These are phyloP conservation scores for Puccinia horiana DNA, from an alignment of 1,284 basidiomycete genomes.

Conservation along the genomic window DNA sequence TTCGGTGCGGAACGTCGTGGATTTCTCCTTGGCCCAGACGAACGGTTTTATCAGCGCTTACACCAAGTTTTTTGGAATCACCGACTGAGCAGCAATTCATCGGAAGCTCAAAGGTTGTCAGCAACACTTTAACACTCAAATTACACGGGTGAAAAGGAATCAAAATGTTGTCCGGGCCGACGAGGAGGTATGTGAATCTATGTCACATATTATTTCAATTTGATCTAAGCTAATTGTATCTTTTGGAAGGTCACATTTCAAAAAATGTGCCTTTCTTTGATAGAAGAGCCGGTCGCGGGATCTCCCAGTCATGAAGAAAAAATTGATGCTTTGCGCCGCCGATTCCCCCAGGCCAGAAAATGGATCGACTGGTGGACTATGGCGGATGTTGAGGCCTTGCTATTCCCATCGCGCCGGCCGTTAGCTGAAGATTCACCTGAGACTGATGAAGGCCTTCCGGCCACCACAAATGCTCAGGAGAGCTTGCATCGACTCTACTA, in stretches of 20 bases:
- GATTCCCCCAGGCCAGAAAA: background rate
- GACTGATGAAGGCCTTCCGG: background rate
- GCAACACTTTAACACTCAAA: background rate
- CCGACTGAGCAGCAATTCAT: background rate
- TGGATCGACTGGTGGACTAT: constrained; percentile 16
- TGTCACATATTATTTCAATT: no score
- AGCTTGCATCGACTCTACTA: background rate
- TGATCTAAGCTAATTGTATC: background rate
- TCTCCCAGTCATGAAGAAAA: constrained; percentile 10
- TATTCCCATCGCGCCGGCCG: no score
- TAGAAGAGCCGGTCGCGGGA: background rate
- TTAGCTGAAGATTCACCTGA: no score
- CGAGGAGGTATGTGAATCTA: background rate
- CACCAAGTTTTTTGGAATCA: background rate
- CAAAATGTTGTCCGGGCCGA: background rate
- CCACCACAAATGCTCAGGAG: constrained; percentile 19
- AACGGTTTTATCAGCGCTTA: constrained; percentile 3
- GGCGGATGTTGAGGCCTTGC: background rate
- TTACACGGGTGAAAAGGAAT: constrained; percentile 10
- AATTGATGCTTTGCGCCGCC: background rate
- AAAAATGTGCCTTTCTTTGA: background rate
- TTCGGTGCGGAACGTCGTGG: background rate
- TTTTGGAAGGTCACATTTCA: background rate
- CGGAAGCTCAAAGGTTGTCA: background rate
- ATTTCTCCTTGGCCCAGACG: background rate